Base-by-base conservation (phyloP, 2,329 filamentous ascomycete species). In the Geosmithia flava region DNA sequence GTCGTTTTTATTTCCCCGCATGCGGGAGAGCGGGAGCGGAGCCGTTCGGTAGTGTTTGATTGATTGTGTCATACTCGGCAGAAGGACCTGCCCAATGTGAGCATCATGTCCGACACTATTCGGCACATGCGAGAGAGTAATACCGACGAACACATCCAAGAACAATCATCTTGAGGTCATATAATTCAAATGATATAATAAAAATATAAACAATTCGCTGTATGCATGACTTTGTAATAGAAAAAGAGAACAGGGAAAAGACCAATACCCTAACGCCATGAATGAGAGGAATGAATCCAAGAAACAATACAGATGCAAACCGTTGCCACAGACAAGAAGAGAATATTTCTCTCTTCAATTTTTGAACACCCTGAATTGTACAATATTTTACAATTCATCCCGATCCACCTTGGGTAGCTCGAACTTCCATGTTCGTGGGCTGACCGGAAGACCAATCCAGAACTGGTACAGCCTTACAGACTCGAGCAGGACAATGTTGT, bases 401-500 rank as follows among this genome's bases (percentile, higher is more conserved):
- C 68, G 50, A 48, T 64, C 61, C 3, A 71, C 39, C 45, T 64
- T 62, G 1, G 70, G 72, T 15, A 69, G 56, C 49, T 64, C 54
- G 45, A 77, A 61, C 44, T 56, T 62, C 72, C 75, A 79, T 41
- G 58, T 64, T 48, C 75, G 64, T 1, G 70, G 71, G 4, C 56
- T 59, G 16, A 78, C 67, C 2, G 76, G 75, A 44, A 78, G 61
- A 16, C 76, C 76, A 17, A 79, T 60, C 55, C 71, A 80, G 51
- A 61, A 68, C 50, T 74, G 69, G 62, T 67, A 75, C 7, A 74
- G 54, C 3, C 76, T 69, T 16, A 58, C 51, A 3, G 68, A 46
- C 54, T 79, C 76, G 0, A 66, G 64, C 3, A 60, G 55, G n/a
- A 69, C 15, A 29, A 78, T 68, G 13, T 65, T 47, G 55, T 61